phyloP scores from a whole-genome alignment of 2,329 filamentous ascomycete species.

The Hymenoscyphus fructigenus region DNA sequence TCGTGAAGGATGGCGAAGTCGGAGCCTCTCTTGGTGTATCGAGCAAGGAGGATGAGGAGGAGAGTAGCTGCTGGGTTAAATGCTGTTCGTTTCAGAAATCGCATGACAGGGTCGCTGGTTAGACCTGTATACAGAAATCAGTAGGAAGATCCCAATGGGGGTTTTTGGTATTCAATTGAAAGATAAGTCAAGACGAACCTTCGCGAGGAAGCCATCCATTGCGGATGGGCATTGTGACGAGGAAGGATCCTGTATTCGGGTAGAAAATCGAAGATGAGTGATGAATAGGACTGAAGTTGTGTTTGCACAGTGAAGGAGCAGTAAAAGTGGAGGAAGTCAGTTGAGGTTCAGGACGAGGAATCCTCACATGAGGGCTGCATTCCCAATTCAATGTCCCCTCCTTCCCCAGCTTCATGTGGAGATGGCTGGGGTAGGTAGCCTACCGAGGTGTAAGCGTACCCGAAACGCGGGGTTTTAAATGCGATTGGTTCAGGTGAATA shows the following conservation, averaged over 20 bases:
- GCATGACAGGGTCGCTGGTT: conserved; percentile 58
- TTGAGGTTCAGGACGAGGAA: background rate
- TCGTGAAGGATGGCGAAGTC: conserved; percentile 54
- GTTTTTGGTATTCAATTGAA: background rate
- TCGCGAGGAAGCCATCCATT: conserved; percentile 52
- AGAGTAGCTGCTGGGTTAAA: conserved; percentile 65
- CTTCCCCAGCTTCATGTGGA: background rate
- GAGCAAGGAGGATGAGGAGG: conserved; percentile 60
- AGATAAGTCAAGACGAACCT: conserved; percentile 34
- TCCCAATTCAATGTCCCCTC: background rate
- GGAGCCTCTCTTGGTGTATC: conserved; percentile 62
- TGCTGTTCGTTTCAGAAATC: conserved; percentile 57
- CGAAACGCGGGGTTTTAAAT: conserved; percentile 8
- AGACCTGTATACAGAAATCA: conserved; percentile 43
- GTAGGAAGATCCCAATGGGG: no score
- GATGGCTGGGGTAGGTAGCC: background rate
- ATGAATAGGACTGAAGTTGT: background rate
- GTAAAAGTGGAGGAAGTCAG: background rate
- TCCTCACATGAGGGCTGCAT: background rate
- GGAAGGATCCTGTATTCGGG: background rate
- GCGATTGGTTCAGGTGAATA: background rate
- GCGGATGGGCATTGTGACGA: conserved; percentile 44
- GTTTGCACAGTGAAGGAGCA: background rate
- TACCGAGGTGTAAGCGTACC: background rate
- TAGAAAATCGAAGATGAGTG: background rate